Evolutionary conservation across 371 early-diverging fungal genomes (phyloP).

Genomic region (Neoconidiobolus thromboides): DNA sequence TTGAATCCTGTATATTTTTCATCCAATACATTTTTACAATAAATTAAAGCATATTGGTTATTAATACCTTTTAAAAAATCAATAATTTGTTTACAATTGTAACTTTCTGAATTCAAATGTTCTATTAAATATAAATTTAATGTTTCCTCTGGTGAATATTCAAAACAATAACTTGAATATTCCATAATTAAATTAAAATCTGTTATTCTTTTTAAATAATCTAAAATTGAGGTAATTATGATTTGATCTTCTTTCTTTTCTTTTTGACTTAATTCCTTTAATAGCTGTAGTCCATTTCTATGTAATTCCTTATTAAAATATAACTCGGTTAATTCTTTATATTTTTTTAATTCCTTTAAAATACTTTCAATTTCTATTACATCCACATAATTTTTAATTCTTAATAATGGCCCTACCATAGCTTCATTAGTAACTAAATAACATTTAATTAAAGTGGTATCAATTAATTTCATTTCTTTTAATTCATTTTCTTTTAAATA

Average conservation of each 20-base stretch:
- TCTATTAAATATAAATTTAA: conserved; percentile 72
- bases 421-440: conserved; percentile 59
- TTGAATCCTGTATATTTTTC: too few species aligned
- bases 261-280: conserved; percentile 19
- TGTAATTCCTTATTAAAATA: conserved; percentile 78
- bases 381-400: conserved; percentile 75
- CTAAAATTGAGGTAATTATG: conserved; percentile 59
- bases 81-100: not conserved
- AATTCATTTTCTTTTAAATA: conserved; percentile 7
- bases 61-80: too few species aligned
- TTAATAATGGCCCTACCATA: conserved; percentile 67
- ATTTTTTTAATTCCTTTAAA: conserved; percentile 45
- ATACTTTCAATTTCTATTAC: conserved; percentile 60
- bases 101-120: conserved; percentile 28
- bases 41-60: too few species aligned
- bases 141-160: conserved; percentile 38
- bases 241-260: conserved; percentile 11
- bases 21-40: too few species aligned
- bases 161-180: conserved; percentile 57
- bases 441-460: conserved; percentile 71
- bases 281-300: conserved; percentile 62
- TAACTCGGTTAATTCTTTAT: conserved; percentile 69
- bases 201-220: conserved; percentile 40
- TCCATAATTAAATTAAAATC: conserved; percentile 54
- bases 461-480: conserved; percentile 36